phyloP scores from a whole-genome alignment of 148 eudicot species.

The Diospyros kaki region DNA sequence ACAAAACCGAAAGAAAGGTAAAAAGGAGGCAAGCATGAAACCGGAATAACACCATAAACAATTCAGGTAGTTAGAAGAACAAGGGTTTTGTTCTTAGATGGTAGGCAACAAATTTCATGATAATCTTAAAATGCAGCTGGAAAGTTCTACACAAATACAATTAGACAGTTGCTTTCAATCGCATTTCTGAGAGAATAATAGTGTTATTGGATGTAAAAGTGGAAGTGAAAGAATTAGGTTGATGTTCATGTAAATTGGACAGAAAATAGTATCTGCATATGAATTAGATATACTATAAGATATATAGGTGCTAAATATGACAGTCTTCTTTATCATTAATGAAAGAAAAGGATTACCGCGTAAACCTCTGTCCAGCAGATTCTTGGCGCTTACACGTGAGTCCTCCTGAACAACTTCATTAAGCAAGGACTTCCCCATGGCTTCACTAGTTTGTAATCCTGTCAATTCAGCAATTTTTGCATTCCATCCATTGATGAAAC shows the following conservation, averaged over 20 bases:
- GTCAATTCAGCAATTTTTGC: slow-evolving; percentile 36
- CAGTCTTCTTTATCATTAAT: neutral
- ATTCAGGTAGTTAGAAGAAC: neutral
- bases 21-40: neutral
- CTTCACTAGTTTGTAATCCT: slow-evolving; percentile 30
- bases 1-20: neutral
- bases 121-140: neutral
- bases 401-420: slow-evolving; percentile 29
- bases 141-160: neutral
- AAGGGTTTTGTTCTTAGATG: neutral
- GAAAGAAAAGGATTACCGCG: slow-evolving; percentile 19
- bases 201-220: neutral
- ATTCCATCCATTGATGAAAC: slow-evolving; percentile 45
- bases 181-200: neutral
- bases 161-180: neutral
- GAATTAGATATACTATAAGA: neutral
- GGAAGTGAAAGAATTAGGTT: neutral
- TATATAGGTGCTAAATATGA: neutral
- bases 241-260: neutral
- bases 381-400: slow-evolving; percentile 22
- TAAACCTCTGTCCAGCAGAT: slow-evolving; percentile 27
- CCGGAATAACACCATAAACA: neutral
- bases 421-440: slow-evolving; percentile 35
- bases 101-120: neutral
- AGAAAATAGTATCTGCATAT: neutral